phyloP scores from a whole-genome alignment of 23 red algal species.

The Gracilariopsis chorda region DNA sequence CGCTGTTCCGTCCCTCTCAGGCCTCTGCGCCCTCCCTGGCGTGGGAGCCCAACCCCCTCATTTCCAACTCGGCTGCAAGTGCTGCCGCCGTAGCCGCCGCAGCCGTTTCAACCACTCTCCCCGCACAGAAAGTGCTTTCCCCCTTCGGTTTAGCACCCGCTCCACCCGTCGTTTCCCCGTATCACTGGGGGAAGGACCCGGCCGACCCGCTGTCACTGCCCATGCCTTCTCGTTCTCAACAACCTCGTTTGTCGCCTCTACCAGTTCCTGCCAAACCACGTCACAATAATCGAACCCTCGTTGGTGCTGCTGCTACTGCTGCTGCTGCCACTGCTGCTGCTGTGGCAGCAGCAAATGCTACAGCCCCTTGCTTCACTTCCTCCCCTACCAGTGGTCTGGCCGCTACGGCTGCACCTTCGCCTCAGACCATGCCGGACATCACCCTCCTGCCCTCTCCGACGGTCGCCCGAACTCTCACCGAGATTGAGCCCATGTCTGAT shows the following conservation, averaged over 20 bases:
- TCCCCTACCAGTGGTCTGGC: not conserved
- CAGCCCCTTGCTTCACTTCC: not conserved
- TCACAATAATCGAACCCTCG: not conserved
- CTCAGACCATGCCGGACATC: not conserved
- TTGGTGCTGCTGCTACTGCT: not conserved
- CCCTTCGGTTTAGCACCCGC: slow-evolving; percentile 12
- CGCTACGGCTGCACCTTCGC: not conserved
- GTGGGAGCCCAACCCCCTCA: not conserved
- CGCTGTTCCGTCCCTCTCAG: not conserved
- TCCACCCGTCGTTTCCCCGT: not conserved
- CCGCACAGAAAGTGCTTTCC: not conserved
- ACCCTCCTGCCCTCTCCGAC: not conserved
- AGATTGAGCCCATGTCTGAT: not conserved
- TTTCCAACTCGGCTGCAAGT: not conserved
- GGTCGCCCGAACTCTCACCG: not conserved
- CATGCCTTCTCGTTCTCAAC: not conserved
- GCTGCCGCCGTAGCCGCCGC: not conserved
- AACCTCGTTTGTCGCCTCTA: not conserved
- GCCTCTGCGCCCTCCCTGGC: not conserved
- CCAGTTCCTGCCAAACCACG: not conserved
- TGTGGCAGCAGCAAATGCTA: not conserved
- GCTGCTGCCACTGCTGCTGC: not conserved
- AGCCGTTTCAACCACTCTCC: not conserved
- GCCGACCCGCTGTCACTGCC: not conserved
- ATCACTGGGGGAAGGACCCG: too few relatives aligned